These are phyloP conservation scores for Musa balbisiana DNA, from an alignment of 202 grass and related monocot species.

Conservation along the genomic window DNA sequence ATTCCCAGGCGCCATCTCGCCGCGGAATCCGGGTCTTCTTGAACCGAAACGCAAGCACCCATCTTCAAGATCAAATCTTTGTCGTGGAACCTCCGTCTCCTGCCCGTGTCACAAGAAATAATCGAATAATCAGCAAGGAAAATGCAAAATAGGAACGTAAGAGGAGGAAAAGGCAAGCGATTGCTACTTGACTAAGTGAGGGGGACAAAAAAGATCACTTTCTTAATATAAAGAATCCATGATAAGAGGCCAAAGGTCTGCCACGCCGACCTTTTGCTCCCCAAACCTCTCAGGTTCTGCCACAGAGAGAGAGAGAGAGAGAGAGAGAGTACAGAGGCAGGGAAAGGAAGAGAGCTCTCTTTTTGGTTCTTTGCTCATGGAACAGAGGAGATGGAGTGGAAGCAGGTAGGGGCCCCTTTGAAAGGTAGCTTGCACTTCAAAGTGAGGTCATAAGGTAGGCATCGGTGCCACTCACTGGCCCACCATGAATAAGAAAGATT, in stretches of 20 bases:
- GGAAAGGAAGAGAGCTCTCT: constrained; percentile 32
- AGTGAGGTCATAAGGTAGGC: background rate
- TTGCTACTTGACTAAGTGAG: constrained; percentile 18
- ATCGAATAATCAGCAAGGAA: background rate
- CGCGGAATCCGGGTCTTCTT: constrained; percentile 31
- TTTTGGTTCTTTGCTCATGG: constrained; percentile 5
- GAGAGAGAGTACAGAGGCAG: constrained; percentile 75
- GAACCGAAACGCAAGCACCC: constrained; percentile 77
- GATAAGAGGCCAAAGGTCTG: background rate
- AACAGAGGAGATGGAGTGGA: background rate
- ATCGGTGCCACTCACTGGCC: too few species aligned
- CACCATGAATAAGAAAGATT: too few species aligned
- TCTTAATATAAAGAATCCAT: constrained; percentile 5
- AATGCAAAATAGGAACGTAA: constrained; percentile 8
- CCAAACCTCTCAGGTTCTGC: background rate
- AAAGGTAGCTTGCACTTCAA: background rate
- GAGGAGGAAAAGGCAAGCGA: background rate
- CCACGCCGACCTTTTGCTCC: background rate
- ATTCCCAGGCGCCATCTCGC: constrained; percentile 24
- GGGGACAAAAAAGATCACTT: constrained; percentile 11
- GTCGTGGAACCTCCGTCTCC: constrained; percentile 8
- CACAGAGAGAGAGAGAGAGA: constrained; percentile 20
- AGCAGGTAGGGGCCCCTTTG: background rate
- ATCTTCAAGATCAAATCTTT: constrained; percentile 28
- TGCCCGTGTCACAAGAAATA: constrained; percentile 1